These are phyloP conservation scores for Saitozyma sp. DNA, from an alignment of 768 basidiomycete genomes.

Conservation along the genomic window DNA sequence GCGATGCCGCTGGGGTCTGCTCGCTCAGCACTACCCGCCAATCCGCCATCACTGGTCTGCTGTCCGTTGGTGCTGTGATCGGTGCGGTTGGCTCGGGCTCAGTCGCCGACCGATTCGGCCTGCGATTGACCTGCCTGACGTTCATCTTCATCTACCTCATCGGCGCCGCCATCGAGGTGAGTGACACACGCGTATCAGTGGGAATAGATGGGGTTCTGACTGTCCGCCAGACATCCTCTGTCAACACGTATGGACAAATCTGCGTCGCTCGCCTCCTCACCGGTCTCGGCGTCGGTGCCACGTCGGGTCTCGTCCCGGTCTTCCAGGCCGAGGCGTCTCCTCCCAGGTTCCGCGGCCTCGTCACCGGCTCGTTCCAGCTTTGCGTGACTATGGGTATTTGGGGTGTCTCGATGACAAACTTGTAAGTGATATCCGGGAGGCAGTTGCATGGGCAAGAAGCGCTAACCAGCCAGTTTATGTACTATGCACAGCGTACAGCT, in stretches of 20 bases:
- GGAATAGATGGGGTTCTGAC: not conserved
- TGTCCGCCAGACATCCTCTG: conserved; percentile 32
- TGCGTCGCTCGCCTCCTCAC: conserved; percentile 46
- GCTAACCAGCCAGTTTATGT: too few species aligned
- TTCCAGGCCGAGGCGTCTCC: conserved; percentile 45
- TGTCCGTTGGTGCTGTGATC: conserved; percentile 47
- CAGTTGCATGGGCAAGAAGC: too few species aligned
- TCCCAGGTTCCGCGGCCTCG: conserved; percentile 37
- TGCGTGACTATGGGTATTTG: conserved; percentile 52
- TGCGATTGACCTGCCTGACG: conserved; percentile 42
- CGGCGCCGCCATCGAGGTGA: conserved; percentile 49
- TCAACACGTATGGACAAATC: conserved; percentile 45
- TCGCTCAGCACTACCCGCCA: conserved; percentile 43
- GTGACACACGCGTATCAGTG: not conserved
- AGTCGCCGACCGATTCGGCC: conserved; percentile 40
- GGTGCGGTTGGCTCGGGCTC: conserved; percentile 47
- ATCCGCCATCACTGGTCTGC: conserved; percentile 47
- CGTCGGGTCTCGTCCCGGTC: conserved; percentile 43
- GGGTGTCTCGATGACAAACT: conserved; percentile 47
- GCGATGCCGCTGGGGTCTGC: conserved; percentile 38
- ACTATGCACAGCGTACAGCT: too few species aligned
- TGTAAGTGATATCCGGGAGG: too few species aligned
- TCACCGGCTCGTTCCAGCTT: conserved; percentile 51
- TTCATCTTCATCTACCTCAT: conserved; percentile 48
- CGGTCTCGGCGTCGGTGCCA: conserved; percentile 48